Conservation (phyloP, 352 stramenopile species). For the Phytopythium vexans region DNA sequence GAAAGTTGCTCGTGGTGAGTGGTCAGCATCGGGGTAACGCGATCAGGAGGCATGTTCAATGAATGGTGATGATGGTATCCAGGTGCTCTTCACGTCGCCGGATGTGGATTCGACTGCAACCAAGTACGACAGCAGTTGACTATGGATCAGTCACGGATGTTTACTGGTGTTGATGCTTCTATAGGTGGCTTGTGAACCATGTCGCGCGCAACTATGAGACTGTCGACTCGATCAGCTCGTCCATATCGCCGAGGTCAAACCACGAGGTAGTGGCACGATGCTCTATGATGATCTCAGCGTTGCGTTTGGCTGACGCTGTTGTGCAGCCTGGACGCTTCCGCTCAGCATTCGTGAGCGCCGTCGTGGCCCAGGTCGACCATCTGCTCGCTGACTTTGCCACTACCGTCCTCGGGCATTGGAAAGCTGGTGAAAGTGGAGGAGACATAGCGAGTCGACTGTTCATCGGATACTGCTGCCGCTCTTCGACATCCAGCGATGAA, state of each 20-base stretch:
- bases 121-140: conserved; percentile 19
- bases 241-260: conserved; percentile 21
- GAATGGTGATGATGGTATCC: neutral
- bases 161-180: neutral
- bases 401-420: neutral
- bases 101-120: conserved; percentile 17
- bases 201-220: conserved; percentile 51
- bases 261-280: conserved; percentile 37
- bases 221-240: conserved; percentile 18
- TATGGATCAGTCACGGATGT: neutral
- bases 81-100: conserved; percentile 39
- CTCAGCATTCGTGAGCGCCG: conserved; percentile 24
- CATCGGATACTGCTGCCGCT: conserved; percentile 1
- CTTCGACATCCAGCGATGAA: too few relatives aligned
- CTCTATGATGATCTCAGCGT: too few relatives aligned
- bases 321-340: conserved; percentile 33
- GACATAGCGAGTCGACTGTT: neutral
- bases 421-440: neutral
- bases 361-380: conserved; percentile 34
- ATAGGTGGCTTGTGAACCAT: conserved; percentile 31
- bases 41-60: neutral
- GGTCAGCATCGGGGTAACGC: neutral
- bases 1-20: conserved; percentile 32
- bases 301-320: neutral
- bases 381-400: conserved; percentile 12